Evolutionary conservation across 2,329 filamentous ascomycete genomes (phyloP).

Genomic region (Truncatella angustata): DNA sequence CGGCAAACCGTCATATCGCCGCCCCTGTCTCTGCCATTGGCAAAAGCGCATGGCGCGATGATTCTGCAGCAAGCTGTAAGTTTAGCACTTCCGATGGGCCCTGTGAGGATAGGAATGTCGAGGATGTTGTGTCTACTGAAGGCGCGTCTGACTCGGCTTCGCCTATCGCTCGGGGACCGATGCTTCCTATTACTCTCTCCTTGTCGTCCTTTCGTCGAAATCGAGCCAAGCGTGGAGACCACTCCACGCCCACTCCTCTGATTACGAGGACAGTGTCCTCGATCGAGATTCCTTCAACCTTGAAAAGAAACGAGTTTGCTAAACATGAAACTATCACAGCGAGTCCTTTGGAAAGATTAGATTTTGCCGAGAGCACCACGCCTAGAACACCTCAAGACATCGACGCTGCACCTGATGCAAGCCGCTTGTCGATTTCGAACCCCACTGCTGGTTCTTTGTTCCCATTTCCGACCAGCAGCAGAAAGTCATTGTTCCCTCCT

Average conservation of each 20-base stretch:
- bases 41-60: constrained; percentile 21
- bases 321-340: constrained; percentile 54
- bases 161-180: constrained; percentile 30
- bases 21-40: constrained; percentile 40
- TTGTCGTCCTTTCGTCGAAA: constrained; percentile 38
- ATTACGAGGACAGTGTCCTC: constrained; percentile 20
- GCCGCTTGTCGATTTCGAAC: constrained; percentile 77
- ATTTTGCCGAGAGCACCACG: constrained; percentile 47
- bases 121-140: constrained; percentile 17
- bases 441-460: constrained; percentile 38
- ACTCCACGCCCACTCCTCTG: constrained; percentile 34
- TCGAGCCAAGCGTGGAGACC: constrained; percentile 29
- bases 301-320: constrained; percentile 46
- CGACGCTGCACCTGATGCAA: constrained; percentile 75
- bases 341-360: constrained; percentile 58
- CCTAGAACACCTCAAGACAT: constrained; percentile 79
- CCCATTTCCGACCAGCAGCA: constrained; percentile 33
- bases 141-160: constrained; percentile 26
- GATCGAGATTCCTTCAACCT: constrained; percentile 22
- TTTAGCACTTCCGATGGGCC: constrained; percentile 28
- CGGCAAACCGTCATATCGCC: constrained; percentile 42
- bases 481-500: constrained; percentile 55
- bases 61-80: constrained; percentile 39
- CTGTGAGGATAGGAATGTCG: constrained; percentile 14
- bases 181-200: constrained; percentile 31